Evolutionary conservation across 202 grass and related monocot genomes (phyloP), one percentile per base, ranked within the genome.

Genomic region (Musa balbisiana): DNA sequence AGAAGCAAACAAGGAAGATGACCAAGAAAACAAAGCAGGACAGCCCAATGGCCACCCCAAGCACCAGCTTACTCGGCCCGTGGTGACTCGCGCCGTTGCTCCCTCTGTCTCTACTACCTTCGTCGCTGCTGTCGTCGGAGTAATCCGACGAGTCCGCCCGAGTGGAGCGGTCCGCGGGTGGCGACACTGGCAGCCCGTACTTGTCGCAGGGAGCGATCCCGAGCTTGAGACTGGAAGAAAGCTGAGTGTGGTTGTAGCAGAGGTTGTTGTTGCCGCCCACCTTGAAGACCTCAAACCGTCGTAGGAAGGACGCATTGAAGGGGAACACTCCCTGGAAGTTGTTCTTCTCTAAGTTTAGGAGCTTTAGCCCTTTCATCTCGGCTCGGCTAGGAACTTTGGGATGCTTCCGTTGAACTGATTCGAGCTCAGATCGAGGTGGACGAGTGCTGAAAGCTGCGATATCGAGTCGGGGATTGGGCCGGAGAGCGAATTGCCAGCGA

Each of bases 391-490:
- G 84, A 91, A 97, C n/a, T 0, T 71, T 1, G 90, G 93, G 51
- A 97, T 89, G 88, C 81, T 97, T 10, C 93, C 93, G 49, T 97
- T 93, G 79, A 97, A 80, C 5, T 75, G 86, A 85, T 97, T 97
- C 0, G 86, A 97, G 55, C 90, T 87, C 1, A 97, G 86, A 79
- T 93, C 83, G 67, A 93, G 88, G 64, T 91, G 90, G 82, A 82
- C 51, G n/a, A 97, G 88, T 55, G 89, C 86, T 11, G 87, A 87
- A 19, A 97, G 84, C 54, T 87, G 89, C 3, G 93, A 87, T 43
- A 97, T 4, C 1, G 88, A 84, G 72, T 82, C 76, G 23, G 90
- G 93, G 73, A 97, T 86, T 60, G 58, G 52, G 23, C 90, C 93
- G 75, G 75, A 89, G 69, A 97, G 76, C 3, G 86, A 73, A 81